Conservation (phyloP, 495 filamentous ascomycete genomes). For the Daldinia concentrica region DNA sequence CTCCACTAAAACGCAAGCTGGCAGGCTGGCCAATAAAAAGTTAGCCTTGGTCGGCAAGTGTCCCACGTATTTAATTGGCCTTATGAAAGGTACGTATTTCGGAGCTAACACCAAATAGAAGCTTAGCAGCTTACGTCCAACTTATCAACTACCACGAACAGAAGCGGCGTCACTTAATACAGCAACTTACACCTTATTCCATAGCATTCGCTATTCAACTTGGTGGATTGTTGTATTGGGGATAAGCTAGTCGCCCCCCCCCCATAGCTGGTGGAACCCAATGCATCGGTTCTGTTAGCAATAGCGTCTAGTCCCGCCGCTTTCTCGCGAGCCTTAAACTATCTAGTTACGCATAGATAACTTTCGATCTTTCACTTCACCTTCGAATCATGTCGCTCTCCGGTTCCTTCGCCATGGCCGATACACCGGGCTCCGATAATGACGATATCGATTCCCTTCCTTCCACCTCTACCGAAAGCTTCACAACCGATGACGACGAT, state of each 20-base stretch:
- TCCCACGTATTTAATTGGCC: slow-evolving; percentile 9
- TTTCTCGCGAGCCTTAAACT: slow-evolving; percentile 19
- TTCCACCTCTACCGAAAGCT: slow-evolving; percentile 71
- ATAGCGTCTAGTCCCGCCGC: slow-evolving; percentile 43
- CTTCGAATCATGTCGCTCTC: slow-evolving; percentile 51
- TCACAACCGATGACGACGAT: slow-evolving; percentile 65
- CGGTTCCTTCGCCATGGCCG: slow-evolving; percentile 56
- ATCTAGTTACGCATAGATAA: slow-evolving; percentile 1
- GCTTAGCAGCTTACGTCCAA: slow-evolving; percentile 4
- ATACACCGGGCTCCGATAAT: slow-evolving; percentile 56
- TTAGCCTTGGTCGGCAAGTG: slow-evolving; percentile 14
- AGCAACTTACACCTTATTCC: not conserved
- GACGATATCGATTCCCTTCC: slow-evolving; percentile 84
- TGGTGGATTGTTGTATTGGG: slow-evolving; percentile 6
- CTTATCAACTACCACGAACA: slow-evolving; percentile 21
- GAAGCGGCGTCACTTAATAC: slow-evolving; percentile 15
- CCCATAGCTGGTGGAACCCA: slow-evolving; percentile 55
- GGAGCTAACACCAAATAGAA: not conserved
- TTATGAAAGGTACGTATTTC: slow-evolving; percentile 22
- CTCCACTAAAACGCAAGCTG: slow-evolving; percentile 1
- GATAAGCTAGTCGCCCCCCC: slow-evolving; percentile 25
- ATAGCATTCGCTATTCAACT: slow-evolving; percentile 3
- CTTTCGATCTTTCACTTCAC: slow-evolving; percentile 8
- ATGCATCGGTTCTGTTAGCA: slow-evolving; percentile 43
- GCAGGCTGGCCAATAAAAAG: slow-evolving; percentile 14